phyloP scores from a whole-genome alignment of 2,329 filamentous ascomycete genomes.

The Immersiporthe knoxdaviesiana region DNA sequence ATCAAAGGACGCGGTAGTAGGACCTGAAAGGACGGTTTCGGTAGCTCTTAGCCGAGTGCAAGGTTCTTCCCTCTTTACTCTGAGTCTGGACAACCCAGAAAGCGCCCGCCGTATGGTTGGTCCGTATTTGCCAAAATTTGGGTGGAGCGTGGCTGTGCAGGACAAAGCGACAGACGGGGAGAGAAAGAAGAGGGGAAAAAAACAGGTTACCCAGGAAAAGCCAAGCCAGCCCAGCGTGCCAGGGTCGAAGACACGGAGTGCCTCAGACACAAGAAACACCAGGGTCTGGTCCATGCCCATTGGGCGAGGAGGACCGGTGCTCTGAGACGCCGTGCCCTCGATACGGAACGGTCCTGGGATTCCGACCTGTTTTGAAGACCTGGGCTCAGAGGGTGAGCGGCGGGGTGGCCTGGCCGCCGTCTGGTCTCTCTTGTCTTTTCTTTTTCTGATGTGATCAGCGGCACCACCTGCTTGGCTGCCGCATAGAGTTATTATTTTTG shows the following conservation, averaged over 20 bases:
- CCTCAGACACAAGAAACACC: not conserved
- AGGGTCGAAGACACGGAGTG: slow-evolving; percentile 21
- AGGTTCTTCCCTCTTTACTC: not conserved
- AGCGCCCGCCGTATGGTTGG: not conserved
- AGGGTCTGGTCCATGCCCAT: slow-evolving; percentile 18
- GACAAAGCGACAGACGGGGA: slow-evolving; percentile 16
- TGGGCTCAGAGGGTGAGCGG: not conserved
- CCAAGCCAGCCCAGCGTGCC: slow-evolving; percentile 22
- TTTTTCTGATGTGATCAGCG: not conserved
- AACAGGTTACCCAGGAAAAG: not conserved
- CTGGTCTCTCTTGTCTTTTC: not conserved
- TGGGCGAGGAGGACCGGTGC: slow-evolving; percentile 19
- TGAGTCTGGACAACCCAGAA: not conserved
- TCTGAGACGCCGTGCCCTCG: slow-evolving; percentile 10
- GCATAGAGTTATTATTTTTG: slow-evolving; percentile 20
- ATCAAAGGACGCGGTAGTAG: not conserved
- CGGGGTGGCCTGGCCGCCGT: not conserved
- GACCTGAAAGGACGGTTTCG: not conserved
- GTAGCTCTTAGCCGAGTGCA: not conserved
- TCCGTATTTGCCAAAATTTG: slow-evolving; percentile 16
- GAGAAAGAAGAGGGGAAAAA: no score
- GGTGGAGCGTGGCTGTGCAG: slow-evolving; percentile 30
- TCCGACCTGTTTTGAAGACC: not conserved
- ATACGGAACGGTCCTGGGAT: not conserved
- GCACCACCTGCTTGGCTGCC: not conserved